Evolutionary conservation across 1,284 basidiomycete species (phyloP).

Genomic region (Ganoderma boninense): DNA sequence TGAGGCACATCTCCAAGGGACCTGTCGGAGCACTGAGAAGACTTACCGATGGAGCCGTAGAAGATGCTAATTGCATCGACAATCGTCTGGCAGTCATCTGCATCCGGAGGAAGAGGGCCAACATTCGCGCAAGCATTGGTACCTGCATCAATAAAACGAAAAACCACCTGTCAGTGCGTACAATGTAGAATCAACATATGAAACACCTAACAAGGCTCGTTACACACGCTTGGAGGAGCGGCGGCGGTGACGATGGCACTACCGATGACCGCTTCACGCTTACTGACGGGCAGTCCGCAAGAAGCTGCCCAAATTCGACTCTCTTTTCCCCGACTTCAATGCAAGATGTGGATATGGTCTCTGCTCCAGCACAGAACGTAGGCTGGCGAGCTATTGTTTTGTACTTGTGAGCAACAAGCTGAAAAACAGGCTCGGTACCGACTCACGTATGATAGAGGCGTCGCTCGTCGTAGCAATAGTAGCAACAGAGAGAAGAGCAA

Average conservation of each 20-base stretch:
- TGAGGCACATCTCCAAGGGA: too few species aligned
- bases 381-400: slow-evolving; percentile 21
- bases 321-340: slow-evolving; percentile 19
- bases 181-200: neutral
- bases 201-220: slow-evolving; percentile 27
- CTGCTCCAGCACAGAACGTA: slow-evolving; percentile 20
- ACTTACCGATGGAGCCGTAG: slow-evolving; percentile 27
- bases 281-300: slow-evolving; percentile 14
- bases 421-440: neutral
- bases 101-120: slow-evolving; percentile 31
- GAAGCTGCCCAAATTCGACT: slow-evolving; percentile 28
- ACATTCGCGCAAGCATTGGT: slow-evolving; percentile 26
- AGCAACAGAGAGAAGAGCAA: slow-evolving; percentile 22
- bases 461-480: slow-evolving; percentile 24
- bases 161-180: neutral
- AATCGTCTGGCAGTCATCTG: slow-evolving; percentile 32
- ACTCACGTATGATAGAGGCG: slow-evolving; percentile 26
- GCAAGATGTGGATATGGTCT: slow-evolving; percentile 15
- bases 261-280: slow-evolving; percentile 3
- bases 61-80: slow-evolving; percentile 33
- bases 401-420: neutral
- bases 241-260: neutral
- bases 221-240: slow-evolving; percentile 27
- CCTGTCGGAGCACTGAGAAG: neutral
- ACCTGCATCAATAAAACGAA: slow-evolving; percentile 17